Evolutionary conservation across 495 filamentous ascomycete genomes (phyloP).

Genomic region (Talaromyces nanjingensis): DNA sequence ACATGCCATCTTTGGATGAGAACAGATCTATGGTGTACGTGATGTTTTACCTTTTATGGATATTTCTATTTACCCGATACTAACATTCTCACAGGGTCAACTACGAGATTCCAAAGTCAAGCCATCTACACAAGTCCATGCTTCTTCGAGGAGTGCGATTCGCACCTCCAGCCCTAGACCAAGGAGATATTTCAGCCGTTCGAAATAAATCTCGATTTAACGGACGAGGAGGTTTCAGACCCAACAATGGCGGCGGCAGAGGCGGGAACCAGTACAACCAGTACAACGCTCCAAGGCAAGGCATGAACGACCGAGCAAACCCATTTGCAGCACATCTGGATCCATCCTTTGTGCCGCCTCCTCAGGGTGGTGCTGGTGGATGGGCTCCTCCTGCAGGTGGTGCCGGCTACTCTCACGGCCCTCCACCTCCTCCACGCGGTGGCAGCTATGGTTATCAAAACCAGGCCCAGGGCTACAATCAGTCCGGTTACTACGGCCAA

Average conservation of each 20-base stretch:
- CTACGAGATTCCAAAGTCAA: conserved; percentile 71
- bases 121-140: conserved; percentile 84
- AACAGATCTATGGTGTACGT: conserved; percentile 77
- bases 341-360: conserved; percentile 38
- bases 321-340: conserved; percentile 50
- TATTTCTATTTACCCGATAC: conserved; percentile 1
- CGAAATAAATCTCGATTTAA: conserved; percentile 50
- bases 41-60: conserved; percentile 1
- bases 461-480: conserved; percentile 22
- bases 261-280: conserved; percentile 47
- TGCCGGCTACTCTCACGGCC: conserved; percentile 30
- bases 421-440: conserved; percentile 36
- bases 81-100: conserved; percentile 50
- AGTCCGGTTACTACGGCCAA: conserved; percentile 14
- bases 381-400: conserved; percentile 32
- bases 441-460: conserved; percentile 22
- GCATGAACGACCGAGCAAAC: conserved; percentile 35
- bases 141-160: conserved; percentile 78
- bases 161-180: conserved; percentile 58
- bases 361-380: conserved; percentile 27
- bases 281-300: conserved; percentile 13
- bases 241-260: conserved; percentile 40
- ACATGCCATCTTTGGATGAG: conserved; percentile 70
- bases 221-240: conserved; percentile 58
- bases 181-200: conserved; percentile 63